Evolutionary conservation across 768 basidiomycete genomes (phyloP).

Genomic region (Lactarius indigo): DNA sequence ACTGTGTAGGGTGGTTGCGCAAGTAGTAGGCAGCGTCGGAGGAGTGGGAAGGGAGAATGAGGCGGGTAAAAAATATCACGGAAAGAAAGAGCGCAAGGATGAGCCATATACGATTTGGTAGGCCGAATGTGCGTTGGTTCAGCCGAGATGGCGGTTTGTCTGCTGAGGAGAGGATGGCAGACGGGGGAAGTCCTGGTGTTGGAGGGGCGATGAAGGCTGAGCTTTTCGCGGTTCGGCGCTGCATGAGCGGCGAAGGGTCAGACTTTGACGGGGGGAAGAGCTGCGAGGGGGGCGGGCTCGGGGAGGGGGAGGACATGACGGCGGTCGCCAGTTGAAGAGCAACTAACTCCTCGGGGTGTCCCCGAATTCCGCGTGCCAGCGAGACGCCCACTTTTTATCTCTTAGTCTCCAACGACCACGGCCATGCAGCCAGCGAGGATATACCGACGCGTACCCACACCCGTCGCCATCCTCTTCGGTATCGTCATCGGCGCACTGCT

Average conservation of each 20-base stretch:
- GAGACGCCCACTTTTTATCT: background rate
- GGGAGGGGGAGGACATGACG: conserved; percentile 4
- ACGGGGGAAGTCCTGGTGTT: conserved; percentile 35
- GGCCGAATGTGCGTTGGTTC: conserved; percentile 54
- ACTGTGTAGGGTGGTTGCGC: conserved; percentile 29
- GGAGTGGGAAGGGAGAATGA: conserved; percentile 40
- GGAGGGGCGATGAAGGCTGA: conserved; percentile 56
- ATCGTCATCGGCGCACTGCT: conserved; percentile 58
- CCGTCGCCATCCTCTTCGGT: conserved; percentile 56
- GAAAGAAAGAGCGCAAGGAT: conserved; percentile 50
- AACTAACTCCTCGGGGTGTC: background rate
- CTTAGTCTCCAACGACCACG: conserved; percentile 10
- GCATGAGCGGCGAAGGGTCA: conserved; percentile 40
- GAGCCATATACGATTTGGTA: conserved; percentile 68
- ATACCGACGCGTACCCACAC: conserved; percentile 41
- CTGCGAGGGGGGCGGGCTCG: conserved; percentile 14
- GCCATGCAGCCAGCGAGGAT: conserved; percentile 12
- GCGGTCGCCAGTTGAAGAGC: background rate
- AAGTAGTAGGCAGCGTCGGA: conserved; percentile 27
- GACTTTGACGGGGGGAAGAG: conserved; percentile 13
- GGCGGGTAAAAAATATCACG: conserved; percentile 55
- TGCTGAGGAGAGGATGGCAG: conserved; percentile 41
- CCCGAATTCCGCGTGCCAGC: background rate
- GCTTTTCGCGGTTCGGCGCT: conserved; percentile 52
- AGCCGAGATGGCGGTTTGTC: conserved; percentile 51